Evolutionary conservation across 441 rosid genomes (phyloP), one percentile per base, ranked within the genome.

Genomic region (California macrophylla): DNA sequence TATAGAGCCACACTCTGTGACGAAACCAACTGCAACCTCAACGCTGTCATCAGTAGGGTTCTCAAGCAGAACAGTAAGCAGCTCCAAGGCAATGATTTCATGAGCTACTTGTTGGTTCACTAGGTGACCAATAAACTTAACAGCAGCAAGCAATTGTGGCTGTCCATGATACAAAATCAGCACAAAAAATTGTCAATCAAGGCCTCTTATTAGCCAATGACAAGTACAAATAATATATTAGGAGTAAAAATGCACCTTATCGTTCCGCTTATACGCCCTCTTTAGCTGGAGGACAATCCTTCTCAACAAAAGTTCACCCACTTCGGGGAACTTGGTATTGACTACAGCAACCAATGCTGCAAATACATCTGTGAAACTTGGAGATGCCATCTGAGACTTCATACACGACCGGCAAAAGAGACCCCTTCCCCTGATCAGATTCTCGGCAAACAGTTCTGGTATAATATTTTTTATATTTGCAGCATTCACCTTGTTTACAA

Each of bases 381-480:
- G 90, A 64, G 97, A 89, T 20, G 98, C 97, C 96, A 91, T 89
- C 68, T 93, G 98, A 23, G 98, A 91, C 74, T 93, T 93, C 93
- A 91, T 87, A 80, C 93, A 89, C 0, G 95, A 89, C 30, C 98
- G 86, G 69, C 97, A 89, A 67, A 91, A 91, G 23, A 93, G 88
- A 50, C 97, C 98, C 38, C 97, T 85, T 47, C 98, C 98, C 38
- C 96, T 76, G 63, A 93, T 91, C 72, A 93, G 64, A 75, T 91
- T 93, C 80, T 93, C 96, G 0, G 92, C 90, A 71, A 93, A 91
- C 61, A 91, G 78, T 67, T 89, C 96, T 10, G 92, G 97, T 20
- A 93, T 86, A 15, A 93, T 93, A 71, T 91, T 91, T 82, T 89
- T 91, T 10, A 93, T 88, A 76, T 91, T 91, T 15, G 93, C 77